Conservation (phyloP, 1,284 basidiomycete species). For the Cryptococcus wingfieldii region DNA sequence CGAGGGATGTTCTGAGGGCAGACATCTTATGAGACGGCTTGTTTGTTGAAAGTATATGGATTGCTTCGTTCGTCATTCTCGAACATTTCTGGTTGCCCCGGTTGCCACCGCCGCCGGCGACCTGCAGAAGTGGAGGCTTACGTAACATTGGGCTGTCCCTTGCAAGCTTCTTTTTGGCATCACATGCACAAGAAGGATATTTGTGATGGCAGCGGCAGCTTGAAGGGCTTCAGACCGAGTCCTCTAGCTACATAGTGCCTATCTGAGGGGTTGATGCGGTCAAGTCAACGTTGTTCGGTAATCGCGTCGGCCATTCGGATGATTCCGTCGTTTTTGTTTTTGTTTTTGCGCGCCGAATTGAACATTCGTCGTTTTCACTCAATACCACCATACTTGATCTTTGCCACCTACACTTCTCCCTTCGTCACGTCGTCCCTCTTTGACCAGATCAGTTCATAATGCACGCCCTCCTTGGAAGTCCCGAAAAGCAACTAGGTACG, state of each 20-base stretch:
- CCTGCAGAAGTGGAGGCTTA: not conserved
- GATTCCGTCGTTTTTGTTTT: not conserved
- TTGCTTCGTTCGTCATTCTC: not conserved
- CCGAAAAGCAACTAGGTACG: slow-evolving; percentile 42
- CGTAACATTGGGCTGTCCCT: not conserved
- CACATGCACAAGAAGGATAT: not conserved
- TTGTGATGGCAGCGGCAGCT: not conserved
- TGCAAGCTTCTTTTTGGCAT: no score
- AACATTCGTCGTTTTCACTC: not conserved
- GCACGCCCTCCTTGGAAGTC: slow-evolving; percentile 43
- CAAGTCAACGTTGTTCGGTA: no score
- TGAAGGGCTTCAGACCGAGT: no score
- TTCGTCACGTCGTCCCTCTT: not conserved
- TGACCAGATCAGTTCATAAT: slow-evolving; percentile 14
- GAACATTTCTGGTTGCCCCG: not conserved
- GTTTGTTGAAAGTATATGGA: not conserved
- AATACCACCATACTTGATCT: not conserved
- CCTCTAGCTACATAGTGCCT: no score
- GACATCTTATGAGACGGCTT: not conserved
- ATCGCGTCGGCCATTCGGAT: not conserved
- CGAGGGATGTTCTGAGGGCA: not conserved
- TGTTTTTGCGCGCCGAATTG: not conserved
- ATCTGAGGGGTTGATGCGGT: no score
- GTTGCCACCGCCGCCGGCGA: not conserved
- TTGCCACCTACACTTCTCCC: not conserved